These are phyloP conservation scores for Brassica cretica DNA, from an alignment of 345 rosid genomes.

Conservation along the genomic window DNA sequence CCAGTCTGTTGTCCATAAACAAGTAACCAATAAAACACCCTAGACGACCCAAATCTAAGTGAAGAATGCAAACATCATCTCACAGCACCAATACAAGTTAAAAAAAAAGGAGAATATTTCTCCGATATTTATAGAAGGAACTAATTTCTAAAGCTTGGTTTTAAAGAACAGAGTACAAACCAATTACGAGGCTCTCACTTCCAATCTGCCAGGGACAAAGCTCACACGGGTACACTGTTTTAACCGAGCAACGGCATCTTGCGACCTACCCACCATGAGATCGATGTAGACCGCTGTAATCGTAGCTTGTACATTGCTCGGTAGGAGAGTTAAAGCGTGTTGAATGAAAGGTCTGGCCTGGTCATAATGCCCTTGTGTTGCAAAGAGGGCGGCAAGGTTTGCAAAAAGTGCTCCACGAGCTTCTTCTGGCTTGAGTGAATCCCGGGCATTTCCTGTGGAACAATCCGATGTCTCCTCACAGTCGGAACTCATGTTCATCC, in stretches of 20 bases:
- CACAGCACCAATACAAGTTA: conserved; percentile 2
- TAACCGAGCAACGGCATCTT: conserved; percentile 77
- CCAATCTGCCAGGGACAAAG: conserved; percentile 54
- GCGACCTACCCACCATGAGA: conserved; percentile 66
- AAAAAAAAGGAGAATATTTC: background rate
- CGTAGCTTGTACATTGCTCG: conserved; percentile 59
- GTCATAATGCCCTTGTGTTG: conserved; percentile 72
- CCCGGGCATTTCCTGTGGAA: conserved; percentile 29
- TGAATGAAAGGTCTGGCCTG: conserved; percentile 59
- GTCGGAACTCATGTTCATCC: conserved; percentile 50
- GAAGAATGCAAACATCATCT: conserved; percentile 20
- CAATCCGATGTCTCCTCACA: conserved; percentile 63
- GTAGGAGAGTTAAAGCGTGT: conserved; percentile 62
- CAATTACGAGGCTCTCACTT: conserved; percentile 35
- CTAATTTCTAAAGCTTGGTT: conserved; percentile 27
- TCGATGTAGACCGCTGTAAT: conserved; percentile 79
- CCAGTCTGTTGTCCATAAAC: conserved; percentile 13
- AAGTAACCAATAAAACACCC: conserved; percentile 17
- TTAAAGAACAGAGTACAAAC: conserved; percentile 10
- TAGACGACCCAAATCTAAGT: conserved; percentile 19
- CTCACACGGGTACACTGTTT: conserved; percentile 69
- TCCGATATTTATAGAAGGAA: conserved; percentile 24
- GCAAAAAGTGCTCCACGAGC: conserved; percentile 82
- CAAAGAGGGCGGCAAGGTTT: conserved; percentile 66
- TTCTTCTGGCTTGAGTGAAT: conserved; percentile 74